Conservation (phyloP, 2,329 filamentous ascomycete genomes). For the Daldinia sp. region DNA sequence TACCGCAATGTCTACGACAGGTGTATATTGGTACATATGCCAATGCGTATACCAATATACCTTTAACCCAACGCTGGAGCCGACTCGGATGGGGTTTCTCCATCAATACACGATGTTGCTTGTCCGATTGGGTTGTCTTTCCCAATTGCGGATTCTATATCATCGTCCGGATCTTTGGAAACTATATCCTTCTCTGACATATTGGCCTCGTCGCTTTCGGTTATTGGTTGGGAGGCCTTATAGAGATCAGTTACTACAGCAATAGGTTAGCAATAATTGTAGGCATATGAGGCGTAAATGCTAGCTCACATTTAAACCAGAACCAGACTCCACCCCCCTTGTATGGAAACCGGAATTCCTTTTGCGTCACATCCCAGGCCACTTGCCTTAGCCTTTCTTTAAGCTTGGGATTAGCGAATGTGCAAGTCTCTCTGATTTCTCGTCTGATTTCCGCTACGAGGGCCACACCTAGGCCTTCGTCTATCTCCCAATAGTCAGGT, state of each 20-base stretch:
- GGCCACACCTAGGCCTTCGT: constrained; percentile 29
- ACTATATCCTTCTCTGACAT: not conserved
- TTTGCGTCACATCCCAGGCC: constrained; percentile 20
- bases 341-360: constrained; percentile 31
- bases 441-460: constrained; percentile 33
- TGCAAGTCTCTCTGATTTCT: constrained; percentile 21
- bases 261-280: not conserved
- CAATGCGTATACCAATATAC: no score
- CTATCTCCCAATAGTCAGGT: constrained; percentile 25
- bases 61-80: not conserved
- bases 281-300: not conserved
- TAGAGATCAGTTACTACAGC: constrained; percentile 23
- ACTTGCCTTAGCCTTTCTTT: constrained; percentile 23
- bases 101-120: not conserved
- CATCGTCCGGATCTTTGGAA: not conserved
- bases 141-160: not conserved
- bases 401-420: constrained; percentile 22
- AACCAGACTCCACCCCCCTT: constrained; percentile 35
- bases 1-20: no score
- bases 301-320: constrained; percentile 21
- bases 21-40: no score
- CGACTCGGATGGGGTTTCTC: not conserved
- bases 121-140: not conserved
- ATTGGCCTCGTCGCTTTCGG: not conserved
- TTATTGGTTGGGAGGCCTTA: constrained; percentile 18